These are phyloP conservation scores for Senna tora DNA, from an alignment of 306 rosid genomes.

Conservation along the genomic window DNA sequence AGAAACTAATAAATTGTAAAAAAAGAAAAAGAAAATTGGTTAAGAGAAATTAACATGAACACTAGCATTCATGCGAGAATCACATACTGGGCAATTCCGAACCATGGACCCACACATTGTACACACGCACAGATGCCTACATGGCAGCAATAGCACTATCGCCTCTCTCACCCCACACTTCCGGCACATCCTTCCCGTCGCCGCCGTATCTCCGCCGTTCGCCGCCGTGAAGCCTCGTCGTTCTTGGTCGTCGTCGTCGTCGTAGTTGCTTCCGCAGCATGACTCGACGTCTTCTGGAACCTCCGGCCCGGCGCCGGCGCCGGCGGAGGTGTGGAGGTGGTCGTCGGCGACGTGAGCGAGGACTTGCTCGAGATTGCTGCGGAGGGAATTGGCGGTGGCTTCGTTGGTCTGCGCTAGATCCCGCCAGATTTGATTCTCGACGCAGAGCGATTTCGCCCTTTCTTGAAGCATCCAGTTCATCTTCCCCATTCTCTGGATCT, in stretches of 20 bases:
- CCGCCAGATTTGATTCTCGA: conserved; percentile 82
- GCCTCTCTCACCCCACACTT: conserved; percentile 71
- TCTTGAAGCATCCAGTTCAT: conserved; percentile 76
- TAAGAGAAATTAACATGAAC: conserved; percentile 89
- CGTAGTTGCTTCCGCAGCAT: conserved; percentile 66
- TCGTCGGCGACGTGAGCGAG: conserved; percentile 57
- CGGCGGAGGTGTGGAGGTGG: not conserved
- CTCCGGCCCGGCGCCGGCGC: not conserved
- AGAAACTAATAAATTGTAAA: not conserved
- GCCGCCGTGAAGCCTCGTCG: not conserved
- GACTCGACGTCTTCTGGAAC: conserved; percentile 50
- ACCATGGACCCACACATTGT: conserved; percentile 77
- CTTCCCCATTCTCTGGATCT: conserved; percentile 68
- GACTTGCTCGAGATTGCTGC: conserved; percentile 64
- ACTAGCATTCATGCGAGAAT: conserved; percentile 65
- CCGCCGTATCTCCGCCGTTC: conserved; percentile 32
- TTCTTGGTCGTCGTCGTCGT: not conserved
- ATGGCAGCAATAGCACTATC: conserved; percentile 78
- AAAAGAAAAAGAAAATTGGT: not conserved
- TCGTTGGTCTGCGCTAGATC: conserved; percentile 82
- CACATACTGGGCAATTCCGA: conserved; percentile 74
- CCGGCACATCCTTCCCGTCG: conserved; percentile 51
- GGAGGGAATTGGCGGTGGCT: conserved; percentile 73
- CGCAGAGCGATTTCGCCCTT: conserved; percentile 52
- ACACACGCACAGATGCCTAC: conserved; percentile 90